Conservation (phyloP, 208 protist genomes). For the Trypanosoma vivax region DNA sequence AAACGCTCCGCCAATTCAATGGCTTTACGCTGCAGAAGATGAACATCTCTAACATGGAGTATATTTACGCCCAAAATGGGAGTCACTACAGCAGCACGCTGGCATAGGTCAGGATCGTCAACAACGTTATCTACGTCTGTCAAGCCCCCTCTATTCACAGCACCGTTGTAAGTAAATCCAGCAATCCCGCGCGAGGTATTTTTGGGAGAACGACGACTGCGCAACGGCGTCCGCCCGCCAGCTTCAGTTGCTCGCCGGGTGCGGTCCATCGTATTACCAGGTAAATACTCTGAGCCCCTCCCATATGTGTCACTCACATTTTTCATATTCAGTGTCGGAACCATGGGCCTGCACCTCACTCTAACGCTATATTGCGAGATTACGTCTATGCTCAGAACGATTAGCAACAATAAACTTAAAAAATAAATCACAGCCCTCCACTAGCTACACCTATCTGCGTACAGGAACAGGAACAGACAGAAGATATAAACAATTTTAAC, state of each 20-base stretch:
- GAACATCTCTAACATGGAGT: conserved; percentile 41
- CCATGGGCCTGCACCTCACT: conserved; percentile 18
- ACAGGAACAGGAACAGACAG: not conserved
- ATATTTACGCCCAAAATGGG: conserved; percentile 50
- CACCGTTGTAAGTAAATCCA: not conserved
- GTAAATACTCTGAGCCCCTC: not conserved
- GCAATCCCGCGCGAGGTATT: too few relatives aligned
- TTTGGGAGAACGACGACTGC: conserved; percentile 1
- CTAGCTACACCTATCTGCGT: too few relatives aligned
- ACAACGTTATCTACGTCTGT: not conserved
- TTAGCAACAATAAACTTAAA: not conserved
- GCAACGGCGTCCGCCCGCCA: conserved; percentile 16
- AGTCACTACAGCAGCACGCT: conserved; percentile 43
- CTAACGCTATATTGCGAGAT: not conserved
- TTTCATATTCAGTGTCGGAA: conserved; percentile 42
- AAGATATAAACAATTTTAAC: conserved; percentile 1
- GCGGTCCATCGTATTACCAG: not conserved
- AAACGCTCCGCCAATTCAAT: conserved; percentile 62
- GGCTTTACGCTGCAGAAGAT: conserved; percentile 39
- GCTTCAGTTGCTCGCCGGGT: conserved; percentile 2
- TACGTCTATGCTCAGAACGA: not conserved
- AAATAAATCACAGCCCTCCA: not conserved
- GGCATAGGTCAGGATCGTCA: conserved; percentile 23
- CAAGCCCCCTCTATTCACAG: conserved; percentile 3
- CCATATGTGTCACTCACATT: not conserved